Conservation (phyloP, 129 eudicot genomes). For the Helichrysum umbraculigerum region DNA sequence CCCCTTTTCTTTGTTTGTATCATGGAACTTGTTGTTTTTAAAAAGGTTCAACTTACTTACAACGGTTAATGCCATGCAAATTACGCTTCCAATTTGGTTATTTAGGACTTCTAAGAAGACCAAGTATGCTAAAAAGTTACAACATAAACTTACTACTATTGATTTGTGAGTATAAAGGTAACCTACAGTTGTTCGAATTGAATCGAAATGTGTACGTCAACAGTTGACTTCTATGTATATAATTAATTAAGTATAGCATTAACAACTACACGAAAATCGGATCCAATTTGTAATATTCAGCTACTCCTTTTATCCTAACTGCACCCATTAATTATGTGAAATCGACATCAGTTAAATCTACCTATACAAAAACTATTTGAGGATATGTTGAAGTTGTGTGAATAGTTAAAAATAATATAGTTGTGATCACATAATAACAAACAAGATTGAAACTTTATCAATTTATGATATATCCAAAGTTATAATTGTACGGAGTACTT, state of each 20-base stretch:
- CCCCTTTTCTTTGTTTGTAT: slow-evolving; percentile 22
- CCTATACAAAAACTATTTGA: no score
- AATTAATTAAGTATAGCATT: no score
- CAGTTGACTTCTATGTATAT: no score
- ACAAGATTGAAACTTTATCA: background rate
- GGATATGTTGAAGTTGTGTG: background rate
- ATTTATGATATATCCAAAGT: background rate
- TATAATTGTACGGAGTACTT: slow-evolving; percentile 29
- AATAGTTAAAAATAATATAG: background rate
- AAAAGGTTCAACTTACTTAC: slow-evolving; percentile 7
- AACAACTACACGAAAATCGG: no score
- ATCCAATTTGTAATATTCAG: no score
- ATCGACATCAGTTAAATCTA: no score
- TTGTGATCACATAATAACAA: background rate
- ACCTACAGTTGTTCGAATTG: background rate
- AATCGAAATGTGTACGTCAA: background rate
- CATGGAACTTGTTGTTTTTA: slow-evolving; percentile 39
- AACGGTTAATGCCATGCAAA: slow-evolving; percentile 12
- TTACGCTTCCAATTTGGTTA: slow-evolving; percentile 20
- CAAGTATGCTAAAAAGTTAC: background rate
- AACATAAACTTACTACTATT: background rate
- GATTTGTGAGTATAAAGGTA: background rate
- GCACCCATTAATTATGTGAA: no score
- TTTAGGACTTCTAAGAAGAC: no score
- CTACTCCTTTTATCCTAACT: no score